Conservation (phyloP, 2,329 filamentous ascomycete species). For the Lachnellula suecica region DNA sequence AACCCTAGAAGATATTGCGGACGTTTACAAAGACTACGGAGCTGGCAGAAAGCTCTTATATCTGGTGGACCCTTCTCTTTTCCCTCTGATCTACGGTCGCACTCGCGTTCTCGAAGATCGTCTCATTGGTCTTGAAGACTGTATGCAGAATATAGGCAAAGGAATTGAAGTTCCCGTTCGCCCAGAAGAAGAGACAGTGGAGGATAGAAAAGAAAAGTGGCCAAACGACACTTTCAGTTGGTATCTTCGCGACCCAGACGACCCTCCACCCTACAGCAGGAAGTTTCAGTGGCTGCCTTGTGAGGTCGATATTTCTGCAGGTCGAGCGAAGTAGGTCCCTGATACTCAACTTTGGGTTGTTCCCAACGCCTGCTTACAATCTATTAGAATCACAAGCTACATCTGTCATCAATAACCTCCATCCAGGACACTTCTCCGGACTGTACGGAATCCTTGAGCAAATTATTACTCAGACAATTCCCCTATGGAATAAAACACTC, state of each 20-base stretch:
- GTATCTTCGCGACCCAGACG: no score
- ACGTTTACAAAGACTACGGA: conserved; percentile 53
- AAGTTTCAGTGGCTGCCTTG: conserved; percentile 46
- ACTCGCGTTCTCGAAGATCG: conserved; percentile 39
- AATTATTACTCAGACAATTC: conserved; percentile 33
- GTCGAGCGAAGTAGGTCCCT: conserved; percentile 21
- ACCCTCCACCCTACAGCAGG: conserved; percentile 10
- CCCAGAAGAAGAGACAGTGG: not conserved
- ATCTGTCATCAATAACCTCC: conserved; percentile 48
- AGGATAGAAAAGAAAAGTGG: conserved; percentile 15
- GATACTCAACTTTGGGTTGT: not conserved
- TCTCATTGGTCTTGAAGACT: conserved; percentile 22
- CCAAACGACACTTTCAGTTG: no score
- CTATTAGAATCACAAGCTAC: conserved; percentile 38
- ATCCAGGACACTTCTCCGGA: conserved; percentile 34
- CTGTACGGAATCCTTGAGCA: conserved; percentile 40
- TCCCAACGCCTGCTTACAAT: not conserved
- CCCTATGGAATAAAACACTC: conserved; percentile 35
- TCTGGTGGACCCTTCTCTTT: conserved; percentile 64
- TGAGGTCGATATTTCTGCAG: conserved; percentile 34
- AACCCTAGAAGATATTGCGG: conserved; percentile 50
- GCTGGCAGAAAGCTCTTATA: conserved; percentile 58
- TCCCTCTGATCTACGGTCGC: conserved; percentile 54
- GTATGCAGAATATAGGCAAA: conserved; percentile 16
- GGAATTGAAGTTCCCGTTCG: conserved; percentile 11